phyloP scores from a whole-genome alignment of 1,284 basidiomycete genomes.

The Stygiomarasmius scandens region DNA sequence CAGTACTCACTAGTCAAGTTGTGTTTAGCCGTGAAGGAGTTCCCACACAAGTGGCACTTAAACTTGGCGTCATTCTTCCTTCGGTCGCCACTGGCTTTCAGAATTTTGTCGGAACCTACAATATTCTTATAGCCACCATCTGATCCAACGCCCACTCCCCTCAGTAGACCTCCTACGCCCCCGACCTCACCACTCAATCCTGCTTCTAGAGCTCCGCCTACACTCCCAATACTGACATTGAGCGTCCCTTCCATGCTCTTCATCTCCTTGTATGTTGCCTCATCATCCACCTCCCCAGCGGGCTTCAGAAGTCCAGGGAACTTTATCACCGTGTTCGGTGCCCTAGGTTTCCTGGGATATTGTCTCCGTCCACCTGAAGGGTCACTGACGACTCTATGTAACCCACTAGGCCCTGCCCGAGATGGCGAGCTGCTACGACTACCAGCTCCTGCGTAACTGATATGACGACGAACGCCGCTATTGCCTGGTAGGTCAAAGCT shows the following conservation, averaged over 20 bases:
- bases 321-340: conserved; percentile 2
- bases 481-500: background rate
- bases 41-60: conserved; percentile 5
- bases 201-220: too few relatives aligned
- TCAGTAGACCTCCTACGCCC: too few relatives aligned
- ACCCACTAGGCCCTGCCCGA: background rate
- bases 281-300: conserved; percentile 9
- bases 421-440: background rate
- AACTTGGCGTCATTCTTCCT: conserved; percentile 15
- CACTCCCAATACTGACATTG: too few relatives aligned
- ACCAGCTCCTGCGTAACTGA: conserved; percentile 3
- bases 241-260: conserved; percentile 3
- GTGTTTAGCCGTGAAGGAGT: conserved; percentile 13
- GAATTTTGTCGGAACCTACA: conserved; percentile 11
- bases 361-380: conserved; percentile 2
- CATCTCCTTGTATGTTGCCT: background rate
- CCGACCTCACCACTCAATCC: too few relatives aligned
- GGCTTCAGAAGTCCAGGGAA: conserved; percentile 10
- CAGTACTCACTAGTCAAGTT: conserved; percentile 11
- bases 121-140: conserved; percentile 2
- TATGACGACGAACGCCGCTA: conserved; percentile 3
- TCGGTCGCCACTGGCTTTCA: conserved; percentile 5
- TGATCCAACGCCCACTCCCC: too few relatives aligned
- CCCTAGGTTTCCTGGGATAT: conserved; percentile 4
- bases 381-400: conserved; percentile 10